Conservation (phyloP, 1,284 basidiomycete species). For the Sporisorium sorghi region DNA sequence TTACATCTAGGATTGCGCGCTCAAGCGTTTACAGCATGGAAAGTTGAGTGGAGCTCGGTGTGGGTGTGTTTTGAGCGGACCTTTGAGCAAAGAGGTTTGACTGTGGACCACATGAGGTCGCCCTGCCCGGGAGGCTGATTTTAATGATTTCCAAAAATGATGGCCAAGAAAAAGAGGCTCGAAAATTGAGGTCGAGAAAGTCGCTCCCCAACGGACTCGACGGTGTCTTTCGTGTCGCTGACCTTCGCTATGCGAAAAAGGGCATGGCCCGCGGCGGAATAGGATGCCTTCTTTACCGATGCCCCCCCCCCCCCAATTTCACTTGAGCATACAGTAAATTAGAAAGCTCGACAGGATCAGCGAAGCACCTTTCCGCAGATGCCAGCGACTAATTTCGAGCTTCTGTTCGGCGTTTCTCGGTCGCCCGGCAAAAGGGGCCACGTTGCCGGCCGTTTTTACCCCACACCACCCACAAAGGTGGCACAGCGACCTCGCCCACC, state of each 20-base stretch:
- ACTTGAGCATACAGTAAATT: too few species aligned
- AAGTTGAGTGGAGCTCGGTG: not conserved
- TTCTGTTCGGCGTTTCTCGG: constrained; percentile 25
- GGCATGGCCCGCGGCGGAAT: too few species aligned
- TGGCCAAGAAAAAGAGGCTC: not conserved
- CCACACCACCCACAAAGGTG: constrained; percentile 1
- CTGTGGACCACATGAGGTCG: too few species aligned
- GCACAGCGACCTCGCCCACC: not conserved
- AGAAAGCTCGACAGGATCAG: too few species aligned
- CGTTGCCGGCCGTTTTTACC: constrained; percentile 1
- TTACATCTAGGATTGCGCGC: not conserved
- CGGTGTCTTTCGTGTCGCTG: not conserved
- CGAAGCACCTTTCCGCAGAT: not conserved
- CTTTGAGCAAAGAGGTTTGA: too few species aligned
- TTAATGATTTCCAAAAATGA: too few species aligned
- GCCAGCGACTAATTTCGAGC: constrained; percentile 7
- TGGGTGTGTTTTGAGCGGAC: not conserved
- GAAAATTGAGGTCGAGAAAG: constrained; percentile 6
- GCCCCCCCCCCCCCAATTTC: too few species aligned
- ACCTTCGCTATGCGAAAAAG: not conserved
- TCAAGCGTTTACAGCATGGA: not conserved
- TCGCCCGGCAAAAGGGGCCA: constrained; percentile 5
- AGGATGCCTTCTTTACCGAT: too few species aligned
- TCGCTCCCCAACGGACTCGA: too few species aligned
- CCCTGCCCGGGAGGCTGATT: too few species aligned